phyloP scores from a whole-genome alignment of 1,284 basidiomycete species.

The Leccinum subrobustum region DNA sequence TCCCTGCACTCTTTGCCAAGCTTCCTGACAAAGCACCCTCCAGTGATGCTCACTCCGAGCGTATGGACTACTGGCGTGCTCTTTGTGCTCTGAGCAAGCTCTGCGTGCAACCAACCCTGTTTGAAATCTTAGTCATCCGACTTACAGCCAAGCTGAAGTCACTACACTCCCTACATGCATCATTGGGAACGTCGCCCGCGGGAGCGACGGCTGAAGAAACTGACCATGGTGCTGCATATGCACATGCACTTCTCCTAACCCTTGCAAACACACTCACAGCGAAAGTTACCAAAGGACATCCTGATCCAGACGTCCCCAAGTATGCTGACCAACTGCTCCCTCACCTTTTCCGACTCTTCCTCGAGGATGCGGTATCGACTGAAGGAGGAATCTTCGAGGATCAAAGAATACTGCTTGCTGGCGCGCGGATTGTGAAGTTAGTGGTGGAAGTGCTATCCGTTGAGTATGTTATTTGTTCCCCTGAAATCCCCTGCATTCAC shows the following conservation, averaged over 20 bases:
- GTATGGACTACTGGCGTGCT: conserved; percentile 65
- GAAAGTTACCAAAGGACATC: conserved; percentile 56
- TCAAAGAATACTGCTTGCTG: conserved; percentile 61
- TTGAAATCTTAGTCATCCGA: conserved; percentile 81
- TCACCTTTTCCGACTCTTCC: conserved; percentile 67
- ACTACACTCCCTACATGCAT: conserved; percentile 46
- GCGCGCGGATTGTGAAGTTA: conserved; percentile 65
- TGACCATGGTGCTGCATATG: conserved; percentile 67
- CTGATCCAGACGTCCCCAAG: conserved; percentile 72
- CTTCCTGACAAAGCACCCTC: conserved; percentile 69
- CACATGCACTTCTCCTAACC: conserved; percentile 77
- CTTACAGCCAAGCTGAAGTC: conserved; percentile 80
- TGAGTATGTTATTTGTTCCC: conserved; percentile 50
- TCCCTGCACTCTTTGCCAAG: conserved; percentile 76
- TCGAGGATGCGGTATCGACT: conserved; percentile 51
- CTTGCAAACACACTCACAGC: conserved; percentile 59
- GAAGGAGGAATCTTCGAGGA: conserved; percentile 49
- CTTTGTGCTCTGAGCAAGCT: conserved; percentile 75
- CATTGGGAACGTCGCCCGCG: conserved; percentile 3
- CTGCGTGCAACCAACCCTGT: conserved; percentile 75
- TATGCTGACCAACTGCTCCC: conserved; percentile 77
- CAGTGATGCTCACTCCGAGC: conserved; percentile 52
- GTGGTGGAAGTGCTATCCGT: conserved; percentile 62
- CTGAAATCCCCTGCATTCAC: conserved; percentile 11
- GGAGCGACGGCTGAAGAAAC: conserved; percentile 18